phyloP scores from a whole-genome alignment of 2,329 filamentous ascomycete genomes.

The Trichoderma polysporum region DNA sequence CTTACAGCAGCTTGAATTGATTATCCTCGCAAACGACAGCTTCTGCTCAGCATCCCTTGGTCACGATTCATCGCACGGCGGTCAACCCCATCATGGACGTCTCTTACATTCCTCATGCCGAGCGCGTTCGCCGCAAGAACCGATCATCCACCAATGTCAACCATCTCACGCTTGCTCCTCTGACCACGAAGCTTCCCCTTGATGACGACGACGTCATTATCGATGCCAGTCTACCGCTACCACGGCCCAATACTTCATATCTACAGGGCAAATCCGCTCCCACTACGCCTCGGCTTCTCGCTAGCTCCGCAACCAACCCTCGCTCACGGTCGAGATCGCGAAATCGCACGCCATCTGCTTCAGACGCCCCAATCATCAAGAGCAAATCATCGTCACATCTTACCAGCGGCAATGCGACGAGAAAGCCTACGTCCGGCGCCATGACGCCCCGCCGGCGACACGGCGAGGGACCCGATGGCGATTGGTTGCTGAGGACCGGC shows the following conservation, averaged over 20 bases:
- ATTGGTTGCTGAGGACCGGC: conserved; percentile 65
- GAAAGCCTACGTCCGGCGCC: conserved; percentile 32
- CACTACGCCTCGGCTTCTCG: conserved; percentile 62
- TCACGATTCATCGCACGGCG: not conserved
- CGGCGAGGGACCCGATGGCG: conserved; percentile 51
- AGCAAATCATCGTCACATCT: conserved; percentile 65
- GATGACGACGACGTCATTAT: conserved; percentile 51
- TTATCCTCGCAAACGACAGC: not conserved
- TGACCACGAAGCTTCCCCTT: conserved; percentile 61
- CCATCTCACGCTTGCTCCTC: conserved; percentile 62
- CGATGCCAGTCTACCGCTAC: conserved; percentile 37
- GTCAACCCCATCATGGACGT: conserved; percentile 47
- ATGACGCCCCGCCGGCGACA: conserved; percentile 39
- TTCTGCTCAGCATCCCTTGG: not conserved
- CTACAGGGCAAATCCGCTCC: conserved; percentile 63
- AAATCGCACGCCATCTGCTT: conserved; percentile 41
- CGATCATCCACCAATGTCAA: conserved; percentile 59
- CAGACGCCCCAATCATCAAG: conserved; percentile 48
- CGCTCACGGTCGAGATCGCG: conserved; percentile 48
- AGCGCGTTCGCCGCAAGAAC: conserved; percentile 56
- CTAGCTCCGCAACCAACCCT: conserved; percentile 50
- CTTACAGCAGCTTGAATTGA: not conserved
- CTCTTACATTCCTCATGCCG: conserved; percentile 60
- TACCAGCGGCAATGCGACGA: conserved; percentile 26
- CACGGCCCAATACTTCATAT: conserved; percentile 47